phyloP scores from a whole-genome alignment of 139 green algal species.

The Chlamydomonas asymmetrica region DNA sequence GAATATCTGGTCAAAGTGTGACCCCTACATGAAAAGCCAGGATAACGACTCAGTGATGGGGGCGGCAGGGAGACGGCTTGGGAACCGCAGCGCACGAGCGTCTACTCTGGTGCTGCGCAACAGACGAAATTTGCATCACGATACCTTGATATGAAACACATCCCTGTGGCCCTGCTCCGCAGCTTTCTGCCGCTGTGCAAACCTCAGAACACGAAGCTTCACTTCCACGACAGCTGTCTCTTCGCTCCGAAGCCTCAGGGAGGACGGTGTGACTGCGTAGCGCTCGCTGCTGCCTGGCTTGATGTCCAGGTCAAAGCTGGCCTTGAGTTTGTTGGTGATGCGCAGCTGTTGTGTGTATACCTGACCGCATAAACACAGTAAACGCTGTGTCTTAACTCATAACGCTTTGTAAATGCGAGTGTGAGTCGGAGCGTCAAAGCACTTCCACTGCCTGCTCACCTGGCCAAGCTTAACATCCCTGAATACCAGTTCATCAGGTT shows the following conservation, averaged over 20 bases:
- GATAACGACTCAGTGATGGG: too few relatives aligned
- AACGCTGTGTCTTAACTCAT: background rate
- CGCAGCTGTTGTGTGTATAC: constrained; percentile 53
- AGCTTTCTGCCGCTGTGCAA: constrained; percentile 62
- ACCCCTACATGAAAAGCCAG: constrained; percentile 35
- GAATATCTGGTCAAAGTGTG: constrained; percentile 77
- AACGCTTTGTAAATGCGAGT: background rate
- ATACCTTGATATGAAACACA: constrained; percentile 77
- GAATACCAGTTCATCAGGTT: constrained; percentile 48
- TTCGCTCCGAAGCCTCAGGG: constrained; percentile 46
- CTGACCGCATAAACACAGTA: constrained; percentile 29
- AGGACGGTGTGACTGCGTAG: constrained; percentile 55
- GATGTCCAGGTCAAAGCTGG: constrained; percentile 59
- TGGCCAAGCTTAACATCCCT: constrained; percentile 36
- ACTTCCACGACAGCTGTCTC: constrained; percentile 50
- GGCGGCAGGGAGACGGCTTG: too few relatives aligned
- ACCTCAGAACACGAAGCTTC: constrained; percentile 58
- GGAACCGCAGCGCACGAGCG: too few relatives aligned
- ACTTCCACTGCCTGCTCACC: constrained; percentile 10
- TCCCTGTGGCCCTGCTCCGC: constrained; percentile 65
- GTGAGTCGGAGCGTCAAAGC: background rate
- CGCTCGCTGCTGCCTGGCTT: constrained; percentile 66
- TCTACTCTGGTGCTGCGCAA: background rate
- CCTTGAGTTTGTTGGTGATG: constrained; percentile 63
- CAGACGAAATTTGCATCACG: background rate